Percentiles rank a stretch among this genome's conserved stretches.
Conservation (phyloP, 2,329 filamentous ascomycete genomes). For the Fusarium sp. region DNA sequence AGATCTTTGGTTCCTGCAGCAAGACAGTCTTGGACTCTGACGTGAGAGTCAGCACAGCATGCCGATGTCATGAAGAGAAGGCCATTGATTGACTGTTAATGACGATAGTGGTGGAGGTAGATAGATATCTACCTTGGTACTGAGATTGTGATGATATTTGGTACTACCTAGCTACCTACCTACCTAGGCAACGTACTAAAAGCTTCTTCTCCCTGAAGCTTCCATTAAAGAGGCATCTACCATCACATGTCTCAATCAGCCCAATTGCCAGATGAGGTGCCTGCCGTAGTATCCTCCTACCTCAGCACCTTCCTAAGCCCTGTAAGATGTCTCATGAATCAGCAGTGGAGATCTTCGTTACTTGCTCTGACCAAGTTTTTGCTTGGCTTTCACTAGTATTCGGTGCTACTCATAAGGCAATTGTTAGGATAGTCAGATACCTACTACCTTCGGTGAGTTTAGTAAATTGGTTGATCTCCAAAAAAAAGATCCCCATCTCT, state of each 20-base stretch:
- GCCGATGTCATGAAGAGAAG: neutral
- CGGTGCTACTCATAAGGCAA: neutral
- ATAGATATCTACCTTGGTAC: too few relatives aligned
- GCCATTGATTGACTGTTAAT: neutral
- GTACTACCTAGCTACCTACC: too few relatives aligned
- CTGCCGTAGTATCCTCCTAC: too few relatives aligned
- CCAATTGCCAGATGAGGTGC: too few relatives aligned
- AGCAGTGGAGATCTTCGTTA: neutral
- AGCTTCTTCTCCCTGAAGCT: too few relatives aligned
- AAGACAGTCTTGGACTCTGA: constrained; percentile 6
- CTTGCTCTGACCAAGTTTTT: neutral
- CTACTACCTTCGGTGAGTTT: too few relatives aligned
- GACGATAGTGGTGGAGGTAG: too few relatives aligned
- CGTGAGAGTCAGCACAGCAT: neutral
- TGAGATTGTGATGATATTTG: too few relatives aligned
- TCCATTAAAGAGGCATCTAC: neutral
- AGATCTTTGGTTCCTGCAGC: constrained; percentile 19
- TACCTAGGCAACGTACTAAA: too few relatives aligned
- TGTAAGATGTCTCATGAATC: neutral
- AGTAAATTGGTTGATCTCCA: constrained; percentile 13
- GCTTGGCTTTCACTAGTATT: neutral
- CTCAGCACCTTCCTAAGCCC: neutral
- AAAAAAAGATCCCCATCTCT: constrained; percentile 24
- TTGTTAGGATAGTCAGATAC: too few relatives aligned
- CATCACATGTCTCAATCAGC: neutral